Evolutionary conservation across 306 rosid genomes (phyloP), one percentile per base, ranked within the genome.

Genomic region (Rosa lucieae): DNA sequence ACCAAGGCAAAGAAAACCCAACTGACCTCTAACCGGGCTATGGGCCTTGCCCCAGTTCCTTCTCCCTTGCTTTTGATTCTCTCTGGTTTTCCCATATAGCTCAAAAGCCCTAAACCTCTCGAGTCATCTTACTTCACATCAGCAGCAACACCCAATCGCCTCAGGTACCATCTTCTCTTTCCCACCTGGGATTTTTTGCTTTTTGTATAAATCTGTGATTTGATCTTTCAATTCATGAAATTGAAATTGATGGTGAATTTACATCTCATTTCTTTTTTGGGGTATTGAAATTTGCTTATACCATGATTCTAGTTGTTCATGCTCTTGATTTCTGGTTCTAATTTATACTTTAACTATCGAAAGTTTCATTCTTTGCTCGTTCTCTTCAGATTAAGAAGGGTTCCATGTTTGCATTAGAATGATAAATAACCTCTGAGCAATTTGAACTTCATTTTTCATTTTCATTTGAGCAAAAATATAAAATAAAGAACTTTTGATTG

Each of bases 61-160:
- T 37, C 29, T 67, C 13, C 13, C 7, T 58, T 58, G 3, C 18
- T 15, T 65, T 39, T 6, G 26, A 14, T 35, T 32, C 70, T 3
- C 5, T 59, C 17, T 26, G 18, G 2, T 62, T 62, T 62, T 26
- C 40, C 18, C 17, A 12, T 32, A 15, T 15, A 65, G 72, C 48
- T 67, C 29, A 40, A 39, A 67, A 67, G 15, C 72, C 49, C 72
- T 67, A 66, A 67, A 39, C 49, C 72, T 66, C 70, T 4, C 12
- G 15, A 23, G 17, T 62, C 40, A 29, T 29, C 40, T 62, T 10
- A 10, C 67, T 62, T 59, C 66, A 59, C 61, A 20, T 55, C 10
- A 61, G 39, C 40, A 10, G 39, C 39, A 26, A 11, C 42, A 13
- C 72, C 21, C 72, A 40, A 2, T 40, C 46, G 10, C 17, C 49